phyloP scores from a whole-genome alignment of 345 rosid genomes.

The Arabidopsis arenosa region DNA sequence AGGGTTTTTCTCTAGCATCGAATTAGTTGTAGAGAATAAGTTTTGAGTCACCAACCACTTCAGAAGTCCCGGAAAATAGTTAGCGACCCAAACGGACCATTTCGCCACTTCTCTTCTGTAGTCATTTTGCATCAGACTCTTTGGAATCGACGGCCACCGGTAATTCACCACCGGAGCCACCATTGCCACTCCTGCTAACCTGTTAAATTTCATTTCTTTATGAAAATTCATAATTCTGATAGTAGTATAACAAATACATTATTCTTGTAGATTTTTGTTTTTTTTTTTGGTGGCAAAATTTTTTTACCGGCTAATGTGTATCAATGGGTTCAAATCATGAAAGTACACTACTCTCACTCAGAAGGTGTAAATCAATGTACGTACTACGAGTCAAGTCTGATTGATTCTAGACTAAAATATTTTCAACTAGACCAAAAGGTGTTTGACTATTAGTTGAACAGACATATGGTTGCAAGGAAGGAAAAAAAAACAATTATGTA shows the following conservation, averaged over 20 bases:
- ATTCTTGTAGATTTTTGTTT: background rate
- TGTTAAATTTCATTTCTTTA: conserved; percentile 42
- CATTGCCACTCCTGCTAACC: conserved; percentile 81
- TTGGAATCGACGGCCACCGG: conserved; percentile 81
- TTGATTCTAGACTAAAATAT: background rate
- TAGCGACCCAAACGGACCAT: conserved; percentile 63
- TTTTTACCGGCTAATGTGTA: background rate
- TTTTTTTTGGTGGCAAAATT: background rate
- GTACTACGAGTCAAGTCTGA: too few relatives aligned
- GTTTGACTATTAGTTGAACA: background rate
- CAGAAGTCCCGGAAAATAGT: conserved; percentile 63
- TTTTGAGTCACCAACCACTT: conserved; percentile 83
- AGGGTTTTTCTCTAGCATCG: conserved; percentile 62
- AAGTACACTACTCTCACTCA: background rate
- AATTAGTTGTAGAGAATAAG: conserved; percentile 62
- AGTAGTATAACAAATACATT: background rate
- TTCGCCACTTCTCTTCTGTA: conserved; percentile 62
- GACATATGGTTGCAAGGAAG: background rate
- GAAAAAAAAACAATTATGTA: background rate
- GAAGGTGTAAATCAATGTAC: background rate
- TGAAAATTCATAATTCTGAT: background rate
- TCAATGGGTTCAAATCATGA: background rate
- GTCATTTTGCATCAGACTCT: conserved; percentile 57
- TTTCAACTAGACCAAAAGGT: background rate
- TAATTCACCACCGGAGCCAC: conserved; percentile 77